Evolutionary conservation across 257 asterid genomes (phyloP), one percentile per base, ranked within the genome.

Genomic region (Lithospermum erythrorhizon): DNA sequence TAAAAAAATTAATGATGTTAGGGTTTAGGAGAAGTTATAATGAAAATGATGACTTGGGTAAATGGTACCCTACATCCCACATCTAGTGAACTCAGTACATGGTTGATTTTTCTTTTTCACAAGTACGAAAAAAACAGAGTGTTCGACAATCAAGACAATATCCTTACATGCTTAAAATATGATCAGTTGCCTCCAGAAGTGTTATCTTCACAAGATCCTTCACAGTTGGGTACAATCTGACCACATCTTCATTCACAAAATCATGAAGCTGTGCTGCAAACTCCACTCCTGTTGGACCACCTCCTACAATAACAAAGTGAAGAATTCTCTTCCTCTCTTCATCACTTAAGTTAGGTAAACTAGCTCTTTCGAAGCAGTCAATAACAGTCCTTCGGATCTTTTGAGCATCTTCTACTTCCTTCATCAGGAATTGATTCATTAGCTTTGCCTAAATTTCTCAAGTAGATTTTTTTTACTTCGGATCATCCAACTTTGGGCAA

Each of bases 401-500:
- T 76, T 85, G 96, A 71, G 98, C 98, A 82, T 91, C 98, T 72
- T 91, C 98, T 53, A 91, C 70, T 83, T 91, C 98, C 98, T 88
- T 77, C 69, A 79, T 32, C 32, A 55, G 6, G 16, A 24, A 14
- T 17, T 65, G 14, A 41, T 29, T 9, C n/a, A 17, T 61, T 35
- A 48, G 65, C 24, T 45, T n/a, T 9, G 19, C 22, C 23, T 9
- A 24, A 55, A 22, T 13, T 55, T 21, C 3, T 22, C 1, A 0
- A 35, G 45, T 35, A 35, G 11, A 35, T 7, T 35, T 6, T 35
- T 30, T 7, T 0, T 6, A 8, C 45, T 35, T 35, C 13, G 3
- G 56, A 52, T 17, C 5, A 1, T 2, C 10, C 6, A 18, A 18
- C 56, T 17, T 18, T 17, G 20, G 21, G 9, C 20, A 52, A 52